These are phyloP conservation scores for Neofusicoccum laricinum DNA, from an alignment of 2,329 filamentous ascomycete genomes.

Conservation along the genomic window DNA sequence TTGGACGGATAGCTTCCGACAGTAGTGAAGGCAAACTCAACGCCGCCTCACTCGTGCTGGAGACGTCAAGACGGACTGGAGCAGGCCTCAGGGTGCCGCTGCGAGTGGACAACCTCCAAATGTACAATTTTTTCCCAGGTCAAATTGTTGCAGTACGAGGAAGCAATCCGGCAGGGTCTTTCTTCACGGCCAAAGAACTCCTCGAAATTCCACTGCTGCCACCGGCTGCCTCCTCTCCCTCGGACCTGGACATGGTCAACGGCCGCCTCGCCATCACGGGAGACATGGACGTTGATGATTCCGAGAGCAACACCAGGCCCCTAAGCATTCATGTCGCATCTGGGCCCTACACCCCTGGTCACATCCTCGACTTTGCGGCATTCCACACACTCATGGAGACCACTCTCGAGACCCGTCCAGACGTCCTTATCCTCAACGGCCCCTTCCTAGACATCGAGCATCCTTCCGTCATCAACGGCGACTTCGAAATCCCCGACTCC, in stretches of 20 bases:
- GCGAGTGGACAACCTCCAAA: conserved; percentile 65
- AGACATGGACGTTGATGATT: conserved; percentile 24
- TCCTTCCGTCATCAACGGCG: conserved; percentile 68
- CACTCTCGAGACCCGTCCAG: conserved; percentile 70
- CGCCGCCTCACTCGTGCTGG: conserved; percentile 77
- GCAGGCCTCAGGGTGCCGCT: conserved; percentile 79
- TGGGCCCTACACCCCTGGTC: conserved; percentile 89
- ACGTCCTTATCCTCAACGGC: conserved; percentile 75
- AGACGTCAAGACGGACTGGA: conserved; percentile 80
- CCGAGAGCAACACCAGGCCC: conserved; percentile 56
- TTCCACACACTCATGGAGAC: conserved; percentile 76
- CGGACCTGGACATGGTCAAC: conserved; percentile 65
- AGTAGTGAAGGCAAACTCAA: conserved; percentile 83
- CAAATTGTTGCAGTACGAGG: conserved; percentile 87
- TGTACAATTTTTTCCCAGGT: conserved; percentile 86
- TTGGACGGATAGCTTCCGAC: conserved; percentile 89
- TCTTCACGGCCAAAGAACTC: conserved; percentile 76
- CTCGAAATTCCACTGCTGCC: conserved; percentile 72
- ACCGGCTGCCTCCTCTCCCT: conserved; percentile 67
- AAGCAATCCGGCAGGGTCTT: conserved; percentile 79
- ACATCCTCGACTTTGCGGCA: conserved; percentile 87
- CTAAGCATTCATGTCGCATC: conserved; percentile 75
- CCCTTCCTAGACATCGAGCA: conserved; percentile 93
- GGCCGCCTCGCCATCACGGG: conserved; percentile 62
- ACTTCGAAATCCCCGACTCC: conserved; percentile 42